A percentile compares a stretch with the other conserved stretches of the same genome.
phyloP scores from a whole-genome alignment of 257 asterid species.

The Ballota nigra region DNA sequence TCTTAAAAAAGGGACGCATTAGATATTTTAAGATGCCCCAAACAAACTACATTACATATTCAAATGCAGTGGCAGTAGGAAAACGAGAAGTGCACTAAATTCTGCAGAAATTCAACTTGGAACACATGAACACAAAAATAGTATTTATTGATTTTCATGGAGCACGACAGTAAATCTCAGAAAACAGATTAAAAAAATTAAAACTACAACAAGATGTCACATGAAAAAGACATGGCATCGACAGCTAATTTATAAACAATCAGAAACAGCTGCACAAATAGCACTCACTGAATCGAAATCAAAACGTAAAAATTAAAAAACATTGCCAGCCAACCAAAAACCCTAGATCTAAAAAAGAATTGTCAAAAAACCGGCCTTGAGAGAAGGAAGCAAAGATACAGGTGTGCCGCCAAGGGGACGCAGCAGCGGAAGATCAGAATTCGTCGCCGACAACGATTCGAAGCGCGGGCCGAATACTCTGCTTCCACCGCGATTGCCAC shows the following conservation, averaged over 20 bases:
- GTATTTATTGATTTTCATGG: background rate
- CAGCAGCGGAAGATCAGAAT: conserved; percentile 49
- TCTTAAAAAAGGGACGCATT: background rate
- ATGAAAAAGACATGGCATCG: background rate
- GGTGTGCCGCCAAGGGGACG: conserved; percentile 52
- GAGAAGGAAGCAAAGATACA: conserved; percentile 36
- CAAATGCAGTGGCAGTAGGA: background rate
- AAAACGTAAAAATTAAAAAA: background rate
- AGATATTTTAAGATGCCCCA: background rate
- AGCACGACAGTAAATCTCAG: background rate
- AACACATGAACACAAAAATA: background rate
- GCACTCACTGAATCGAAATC: conserved; percentile 5
- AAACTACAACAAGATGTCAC: background rate
- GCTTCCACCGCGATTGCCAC: conserved; percentile 61
- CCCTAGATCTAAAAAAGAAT: conserved; percentile 40
- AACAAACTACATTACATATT: background rate
- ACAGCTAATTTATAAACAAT: background rate
- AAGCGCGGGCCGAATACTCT: conserved; percentile 53
- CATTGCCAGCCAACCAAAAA: conserved; percentile 15
- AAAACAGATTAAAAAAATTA: conserved; percentile 1
- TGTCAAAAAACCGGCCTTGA: conserved; percentile 38
- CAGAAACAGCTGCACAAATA: conserved; percentile 3
- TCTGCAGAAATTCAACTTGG: background rate
- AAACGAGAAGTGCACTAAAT: background rate
- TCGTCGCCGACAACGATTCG: conserved; percentile 32